Base-by-base conservation (phyloP, 139 green algal species). In the Volvox africanus region DNA sequence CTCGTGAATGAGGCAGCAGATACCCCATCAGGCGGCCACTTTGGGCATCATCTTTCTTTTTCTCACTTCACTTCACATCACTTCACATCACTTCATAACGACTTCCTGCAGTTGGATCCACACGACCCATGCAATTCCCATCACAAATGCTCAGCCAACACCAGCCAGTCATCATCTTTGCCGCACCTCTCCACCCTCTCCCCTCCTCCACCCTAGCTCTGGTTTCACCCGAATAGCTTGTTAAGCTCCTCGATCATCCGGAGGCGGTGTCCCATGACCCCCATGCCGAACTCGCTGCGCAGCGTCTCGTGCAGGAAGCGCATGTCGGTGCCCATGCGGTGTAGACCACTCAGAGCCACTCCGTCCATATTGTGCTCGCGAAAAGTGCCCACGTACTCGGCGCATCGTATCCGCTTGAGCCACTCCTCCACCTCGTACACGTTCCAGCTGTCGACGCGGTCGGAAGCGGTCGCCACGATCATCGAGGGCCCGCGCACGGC, bases 201-300 rank as follows among this genome's bases (percentile, higher is more conserved):
- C 68, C 30, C 20, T 35, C n/a, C n/a, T n/a, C n/a, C n/a, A n/a
- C n/a, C n/a, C n/a, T n/a, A n/a, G n/a, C n/a, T n/a, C n/a, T n/a
- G n/a, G 18, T 16, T 35, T 83, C 44, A 90, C 2, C 30, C 30
- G 50, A 92, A 93, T 24, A 93, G 86, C 33, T 79, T 78, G 86
- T 94, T 89, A 12, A 94, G 89, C 82, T 94, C 92, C 89, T 94
- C 92, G 5, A 94, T 75, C n/a, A 94, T 28, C n/a, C 92, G 80
- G 73, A 94, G 55, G 3, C 92, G 89, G 71, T 94, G 92, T 21
- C 92, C 92, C 82, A 92, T 83, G 20, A 73, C 36, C 20, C 35
- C 21, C 0, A 94, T 80, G 18, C 89, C 89, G 26, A 94, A 93
- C 65, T 94, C 92, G 1, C 14, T 32, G 2, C 28, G 30, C 24